Conservation (phyloP, 331 rosid genomes). For the Saraca asoca region DNA sequence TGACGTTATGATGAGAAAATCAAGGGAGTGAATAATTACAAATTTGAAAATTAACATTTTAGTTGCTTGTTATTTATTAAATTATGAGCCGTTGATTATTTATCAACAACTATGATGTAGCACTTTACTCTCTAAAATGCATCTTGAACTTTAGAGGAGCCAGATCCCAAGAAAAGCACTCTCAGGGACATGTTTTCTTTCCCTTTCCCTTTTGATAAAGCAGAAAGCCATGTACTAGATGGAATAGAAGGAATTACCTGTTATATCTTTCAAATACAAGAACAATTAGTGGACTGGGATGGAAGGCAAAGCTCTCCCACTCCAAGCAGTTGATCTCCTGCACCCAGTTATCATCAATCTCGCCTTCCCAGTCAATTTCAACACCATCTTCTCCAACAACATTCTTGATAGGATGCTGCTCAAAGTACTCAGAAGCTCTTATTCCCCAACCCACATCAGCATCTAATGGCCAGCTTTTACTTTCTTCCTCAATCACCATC, state of each 20-base stretch:
- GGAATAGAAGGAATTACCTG: slow-evolving; percentile 43
- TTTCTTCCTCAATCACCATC: slow-evolving; percentile 80
- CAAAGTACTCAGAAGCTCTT: slow-evolving; percentile 88
- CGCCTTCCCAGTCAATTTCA: slow-evolving; percentile 95
- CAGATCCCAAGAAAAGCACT: not conserved
- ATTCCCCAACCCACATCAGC: slow-evolving; percentile 93
- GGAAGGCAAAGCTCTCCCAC: slow-evolving; percentile 93
- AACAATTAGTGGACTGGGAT: slow-evolving; percentile 87
- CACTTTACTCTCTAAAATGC: too few species aligned
- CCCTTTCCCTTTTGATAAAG: not conserved
- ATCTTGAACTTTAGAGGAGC: too few species aligned
- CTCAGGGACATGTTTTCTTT: not conserved
- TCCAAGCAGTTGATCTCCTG: slow-evolving; percentile 90
- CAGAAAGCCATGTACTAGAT: not conserved
- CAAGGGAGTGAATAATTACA: too few species aligned
- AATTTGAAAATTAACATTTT: too few species aligned
- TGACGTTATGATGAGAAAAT: too few species aligned
- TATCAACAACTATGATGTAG: too few species aligned
- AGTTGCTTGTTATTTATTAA: too few species aligned
- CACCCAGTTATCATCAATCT: slow-evolving; percentile 83
- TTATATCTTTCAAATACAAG: slow-evolving; percentile 82
- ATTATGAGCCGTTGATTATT: too few species aligned
- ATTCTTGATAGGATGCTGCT: slow-evolving; percentile 73
- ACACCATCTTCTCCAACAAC: slow-evolving; percentile 73
- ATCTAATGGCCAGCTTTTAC: slow-evolving; percentile 78